Base-by-base conservation (phyloP, 1,284 basidiomycete genomes). In the Taiwanofungus camphoratus region DNA sequence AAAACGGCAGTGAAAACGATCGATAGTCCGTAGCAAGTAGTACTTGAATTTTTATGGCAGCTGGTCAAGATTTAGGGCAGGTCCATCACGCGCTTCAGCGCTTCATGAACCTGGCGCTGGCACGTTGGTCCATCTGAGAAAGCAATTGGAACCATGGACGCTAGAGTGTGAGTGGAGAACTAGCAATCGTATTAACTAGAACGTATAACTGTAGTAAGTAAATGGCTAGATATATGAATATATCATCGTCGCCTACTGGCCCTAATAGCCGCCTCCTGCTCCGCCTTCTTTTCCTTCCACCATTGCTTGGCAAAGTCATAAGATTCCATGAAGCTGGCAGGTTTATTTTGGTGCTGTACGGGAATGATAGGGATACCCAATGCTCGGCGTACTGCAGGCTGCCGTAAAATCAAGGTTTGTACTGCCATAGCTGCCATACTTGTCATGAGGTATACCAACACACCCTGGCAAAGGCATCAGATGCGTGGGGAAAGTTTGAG, bases 401-500 rank as follows among this genome's bases (percentile, higher is more conserved):
- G 51, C 36, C 77, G 75, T 24, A 84, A 59, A 13, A 74, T 19
- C 2, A 67, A 42, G 2, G 74, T 71, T 56, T 84, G 80, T 1
- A 61, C 16, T 5, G 65, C 60, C 39, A 74, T 72, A 18, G 66
- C 57, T 18, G 53, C 38, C 34, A 71, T 67, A 7, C 72, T 72
- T 5, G 74, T 69, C 20, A 75, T 55, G 54, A 88, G 71, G 52
- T 82, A 79, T 5, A 87, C 59, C 48, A 83, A 64, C 12, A 88
- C 68, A 30, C 79, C 85, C 78, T 85, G 45, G 15, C 23, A 26
- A 33, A 35, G 12, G 8, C 4, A 41, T 31, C 20, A 45, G 32
- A 27, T 45, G 31, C 13, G 26, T 29, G 39, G 45, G 36, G 42
- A 41, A 50, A 53, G n/a, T n/a, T n/a, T n/a, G 43, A 48, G 20